Base-by-base conservation (phyloP, 2,329 filamentous ascomycete species). In the Aspergillus aculeatinus region DNA sequence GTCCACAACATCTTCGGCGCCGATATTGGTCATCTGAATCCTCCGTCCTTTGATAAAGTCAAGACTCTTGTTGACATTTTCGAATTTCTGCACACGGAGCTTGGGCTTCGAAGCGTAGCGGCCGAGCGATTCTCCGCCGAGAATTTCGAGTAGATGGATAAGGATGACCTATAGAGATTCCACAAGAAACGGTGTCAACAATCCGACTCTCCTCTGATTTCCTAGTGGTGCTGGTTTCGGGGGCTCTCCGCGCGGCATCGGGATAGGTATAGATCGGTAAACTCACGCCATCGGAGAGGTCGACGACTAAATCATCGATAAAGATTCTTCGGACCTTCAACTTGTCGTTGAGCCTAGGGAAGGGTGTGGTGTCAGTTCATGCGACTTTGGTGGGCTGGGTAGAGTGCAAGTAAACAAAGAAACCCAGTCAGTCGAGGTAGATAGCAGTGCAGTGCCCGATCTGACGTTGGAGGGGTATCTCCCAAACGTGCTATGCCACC, bases 11-110 rank as follows among this genome's bases (percentile, higher is more conserved):
- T 99, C 95, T 77, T 98, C 95, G 7, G 95, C 95, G 56, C 95
- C 95, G 71, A 98, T 98, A 69, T 99, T 99, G 67, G 92, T 97
- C 89, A 99, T 91, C 76, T 96, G 94, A 65, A 99, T 98, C 21
- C 92, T 89, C 68, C 92, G 84, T 60, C 87, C 88, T 74, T 91
- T 96, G 80, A 99, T 92, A 71, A 95, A 99, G 77, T 97, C 89
- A 63, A 99, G 87, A 53, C 92, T 91, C 68, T 93, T 89, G 81
- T 98, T 98, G 76, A 95, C 94, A 84, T 99, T 99, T 77, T 99
- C 95, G 77, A 98, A 99, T 68, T 88, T 89, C 80, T 99, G 95
- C 55, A 99, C 95, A 60, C 95, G 92, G 68, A 99, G 84, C 80
- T 96, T 97, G 44, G 95, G 95, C 71, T 94, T 96, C 57, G 94